These are phyloP conservation scores for Amaranthus tricolor DNA, from an alignment of 179 eudicot genomes.

Conservation along the genomic window DNA sequence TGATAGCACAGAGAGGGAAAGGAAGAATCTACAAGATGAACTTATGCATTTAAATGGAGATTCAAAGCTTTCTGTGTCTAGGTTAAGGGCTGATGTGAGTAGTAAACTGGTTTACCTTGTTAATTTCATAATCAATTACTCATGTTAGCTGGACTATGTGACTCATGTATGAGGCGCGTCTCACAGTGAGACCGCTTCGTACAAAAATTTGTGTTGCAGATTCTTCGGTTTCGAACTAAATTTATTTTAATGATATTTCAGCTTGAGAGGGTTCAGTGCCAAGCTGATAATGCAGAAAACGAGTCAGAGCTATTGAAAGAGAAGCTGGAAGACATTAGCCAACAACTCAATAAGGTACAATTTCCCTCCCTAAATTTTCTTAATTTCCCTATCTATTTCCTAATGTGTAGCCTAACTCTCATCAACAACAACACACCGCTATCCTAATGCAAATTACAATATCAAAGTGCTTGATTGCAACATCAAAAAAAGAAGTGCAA, in stretches of 20 bases:
- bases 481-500: no score
- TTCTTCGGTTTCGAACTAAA: conserved; percentile 3
- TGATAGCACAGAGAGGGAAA: conserved; percentile 64
- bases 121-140: background rate
- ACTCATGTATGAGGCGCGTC: no score
- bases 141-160: no score
- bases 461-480: no score
- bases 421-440: no score
- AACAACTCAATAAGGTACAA: conserved; percentile 54
- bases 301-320: conserved; percentile 59
- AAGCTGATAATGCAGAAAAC: conserved; percentile 67
- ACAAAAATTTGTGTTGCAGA: background rate
- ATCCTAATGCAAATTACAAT: no score
- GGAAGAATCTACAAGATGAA: conserved; percentile 55
- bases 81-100: conserved; percentile 78
- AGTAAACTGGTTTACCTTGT: background rate
- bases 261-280: conserved; percentile 84
- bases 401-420: no score
- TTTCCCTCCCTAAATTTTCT: background rate
- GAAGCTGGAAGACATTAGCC: conserved; percentile 57
- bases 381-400: background rate
- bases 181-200: no score
- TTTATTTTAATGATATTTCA: conserved; percentile 20
- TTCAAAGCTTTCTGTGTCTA: conserved; percentile 66
- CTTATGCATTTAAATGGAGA: conserved; percentile 58